These are phyloP conservation scores for Talaromyces piceae DNA, from an alignment of 2,329 filamentous ascomycete species.

Conservation along the genomic window DNA sequence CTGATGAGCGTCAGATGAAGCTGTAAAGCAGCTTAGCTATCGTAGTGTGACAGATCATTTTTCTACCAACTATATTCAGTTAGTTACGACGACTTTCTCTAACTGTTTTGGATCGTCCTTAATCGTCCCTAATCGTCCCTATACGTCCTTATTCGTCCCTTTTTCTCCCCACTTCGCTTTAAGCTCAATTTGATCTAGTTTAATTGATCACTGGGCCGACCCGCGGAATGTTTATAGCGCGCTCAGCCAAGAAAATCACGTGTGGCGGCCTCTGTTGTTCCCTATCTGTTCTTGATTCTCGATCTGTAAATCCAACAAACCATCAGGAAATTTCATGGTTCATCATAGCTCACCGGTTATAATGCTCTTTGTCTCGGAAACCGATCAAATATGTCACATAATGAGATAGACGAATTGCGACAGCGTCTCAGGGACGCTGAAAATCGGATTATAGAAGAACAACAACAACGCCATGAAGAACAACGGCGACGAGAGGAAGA, in stretches of 20 bases:
- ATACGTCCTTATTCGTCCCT: neutral
- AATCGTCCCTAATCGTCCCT: neutral
- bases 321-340: neutral
- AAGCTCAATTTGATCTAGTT: no score
- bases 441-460: neutral
- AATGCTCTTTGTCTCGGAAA: neutral
- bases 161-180: neutral
- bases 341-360: no score
- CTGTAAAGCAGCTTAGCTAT: no score
- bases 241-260: no score
- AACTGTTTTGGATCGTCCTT: slow-evolving; percentile 1
- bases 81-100: no score
- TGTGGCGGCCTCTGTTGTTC: no score
- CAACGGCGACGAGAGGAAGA: neutral
- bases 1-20: no score
- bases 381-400: slow-evolving; percentile 1
- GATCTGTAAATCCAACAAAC: neutral
- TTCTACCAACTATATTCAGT: no score
- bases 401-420: slow-evolving; percentile 1
- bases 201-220: no score
- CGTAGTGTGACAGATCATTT: no score
- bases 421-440: neutral
- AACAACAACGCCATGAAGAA: neutral
- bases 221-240: no score
- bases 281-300: neutral